A percentile compares a stretch with the other conserved stretches of the same genome.
Conservation (phyloP, 2,329 filamentous ascomycete genomes). For the Clonostachys solani region DNA sequence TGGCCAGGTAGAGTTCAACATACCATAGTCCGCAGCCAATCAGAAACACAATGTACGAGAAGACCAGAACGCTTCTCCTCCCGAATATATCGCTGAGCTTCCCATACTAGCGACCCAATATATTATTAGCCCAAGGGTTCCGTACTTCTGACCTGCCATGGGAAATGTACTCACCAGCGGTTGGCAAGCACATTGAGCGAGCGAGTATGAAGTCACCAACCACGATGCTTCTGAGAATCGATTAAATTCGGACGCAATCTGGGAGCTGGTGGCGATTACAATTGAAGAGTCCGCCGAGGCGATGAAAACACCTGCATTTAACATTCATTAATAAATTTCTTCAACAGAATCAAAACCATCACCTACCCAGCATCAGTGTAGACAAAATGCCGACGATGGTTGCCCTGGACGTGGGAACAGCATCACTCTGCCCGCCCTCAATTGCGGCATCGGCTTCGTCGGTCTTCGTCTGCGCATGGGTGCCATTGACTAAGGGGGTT, state of each 20-base stretch:
- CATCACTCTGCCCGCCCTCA: too few relatives aligned
- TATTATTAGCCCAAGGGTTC: neutral
- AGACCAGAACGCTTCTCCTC: slow-evolving; percentile 7
- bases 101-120: slow-evolving; percentile 7
- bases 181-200: slow-evolving; percentile 15
- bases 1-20: neutral
- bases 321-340: too few relatives aligned
- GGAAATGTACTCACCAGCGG: slow-evolving; percentile 3
- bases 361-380: too few relatives aligned
- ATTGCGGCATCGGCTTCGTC: too few relatives aligned
- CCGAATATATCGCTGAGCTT: slow-evolving; percentile 16
- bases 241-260: slow-evolving; percentile 57
- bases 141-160: too few relatives aligned
- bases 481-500: too few relatives aligned
- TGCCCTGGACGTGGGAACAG: too few relatives aligned
- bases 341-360: too few relatives aligned
- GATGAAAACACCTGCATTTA: slow-evolving; percentile 47
- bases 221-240: slow-evolving; percentile 42
- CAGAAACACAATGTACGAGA: slow-evolving; percentile 11
- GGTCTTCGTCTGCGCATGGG: too few relatives aligned
- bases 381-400: too few relatives aligned
- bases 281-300: slow-evolving; percentile 61
- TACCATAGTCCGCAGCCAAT: slow-evolving; percentile 7
- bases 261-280: slow-evolving; percentile 61
- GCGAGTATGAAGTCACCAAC: slow-evolving; percentile 15